Conservation (phyloP, 2,329 filamentous ascomycete species). For the Cladophialophora yegresii region DNA sequence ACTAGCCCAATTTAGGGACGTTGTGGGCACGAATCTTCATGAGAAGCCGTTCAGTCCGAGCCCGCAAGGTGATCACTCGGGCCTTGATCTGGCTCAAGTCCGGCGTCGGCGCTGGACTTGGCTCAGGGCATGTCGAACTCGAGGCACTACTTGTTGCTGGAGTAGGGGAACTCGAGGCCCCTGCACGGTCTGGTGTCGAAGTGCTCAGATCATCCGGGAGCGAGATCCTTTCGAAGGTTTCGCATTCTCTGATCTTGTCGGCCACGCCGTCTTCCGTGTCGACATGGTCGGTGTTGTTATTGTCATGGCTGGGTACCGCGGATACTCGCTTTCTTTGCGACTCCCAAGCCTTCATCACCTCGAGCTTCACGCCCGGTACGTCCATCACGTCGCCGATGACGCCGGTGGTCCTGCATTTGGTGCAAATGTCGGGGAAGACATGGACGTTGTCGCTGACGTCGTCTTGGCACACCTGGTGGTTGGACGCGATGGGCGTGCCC, state of each 20-base stretch:
- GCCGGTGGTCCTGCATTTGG: conserved; percentile 20
- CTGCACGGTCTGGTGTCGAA: conserved; percentile 1
- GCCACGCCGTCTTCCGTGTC: neutral
- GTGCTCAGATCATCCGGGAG: neutral
- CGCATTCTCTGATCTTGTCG: neutral
- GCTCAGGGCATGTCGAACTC: conserved; percentile 2
- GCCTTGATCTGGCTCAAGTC: conserved; percentile 17
- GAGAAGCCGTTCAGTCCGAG: conserved; percentile 21
- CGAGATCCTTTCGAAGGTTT: conserved; percentile 7
- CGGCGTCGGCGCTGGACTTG: neutral
- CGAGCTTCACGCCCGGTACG: conserved; percentile 25
- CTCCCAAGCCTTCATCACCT: conserved; percentile 24
- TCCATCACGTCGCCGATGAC: conserved; percentile 25
- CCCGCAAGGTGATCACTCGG: conserved; percentile 15
- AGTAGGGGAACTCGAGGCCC: neutral
- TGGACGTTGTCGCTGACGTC: conserved; percentile 21
- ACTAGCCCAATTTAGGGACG: neutral
- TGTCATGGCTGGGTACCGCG: too few species aligned
- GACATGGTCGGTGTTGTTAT: neutral
- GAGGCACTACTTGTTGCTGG: conserved; percentile 5
- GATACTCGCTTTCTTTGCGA: neutral
- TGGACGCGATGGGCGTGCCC: neutral
- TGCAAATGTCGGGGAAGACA: conserved; percentile 29
- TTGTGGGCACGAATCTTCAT: conserved; percentile 19
- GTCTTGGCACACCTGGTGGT: conserved; percentile 20